A percentile compares a stretch with the other conserved stretches of the same genome.
Conservation (phyloP, 2,329 filamentous ascomycete genomes). For the Aspergillus spinulosporus region DNA sequence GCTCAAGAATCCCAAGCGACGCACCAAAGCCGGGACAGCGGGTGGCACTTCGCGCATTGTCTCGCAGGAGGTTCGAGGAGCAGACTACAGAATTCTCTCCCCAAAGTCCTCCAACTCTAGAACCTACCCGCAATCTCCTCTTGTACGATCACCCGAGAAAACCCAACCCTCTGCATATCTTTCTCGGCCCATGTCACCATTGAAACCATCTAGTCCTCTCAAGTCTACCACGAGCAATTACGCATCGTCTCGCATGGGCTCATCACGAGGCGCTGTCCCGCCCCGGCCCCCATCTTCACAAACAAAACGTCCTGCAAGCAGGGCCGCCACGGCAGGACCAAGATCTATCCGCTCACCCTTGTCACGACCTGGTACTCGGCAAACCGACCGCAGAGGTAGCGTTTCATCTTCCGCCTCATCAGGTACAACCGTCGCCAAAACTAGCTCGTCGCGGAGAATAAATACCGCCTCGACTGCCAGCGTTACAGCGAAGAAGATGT, state of each 20-base stretch:
- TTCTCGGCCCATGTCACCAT: slow-evolving; percentile 61
- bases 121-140: slow-evolving; percentile 59
- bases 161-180: slow-evolving; percentile 56
- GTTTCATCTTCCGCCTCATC: slow-evolving; percentile 40
- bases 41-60: slow-evolving; percentile 42
- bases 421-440: slow-evolving; percentile 39
- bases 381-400: slow-evolving; percentile 41
- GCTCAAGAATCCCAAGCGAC: slow-evolving; percentile 70
- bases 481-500: slow-evolving; percentile 30
- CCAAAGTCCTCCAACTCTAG: slow-evolving; percentile 81
- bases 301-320: slow-evolving; percentile 32
- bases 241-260: slow-evolving; percentile 23
- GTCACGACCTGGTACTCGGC: slow-evolving; percentile 41
- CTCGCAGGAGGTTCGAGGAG: slow-evolving; percentile 47
- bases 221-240: slow-evolving; percentile 30
- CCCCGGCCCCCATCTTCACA: slow-evolving; percentile 28
- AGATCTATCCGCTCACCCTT: slow-evolving; percentile 30
- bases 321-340: slow-evolving; percentile 31
- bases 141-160: slow-evolving; percentile 47
- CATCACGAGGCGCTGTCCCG: slow-evolving; percentile 28
- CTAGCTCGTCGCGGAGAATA: slow-evolving; percentile 30
- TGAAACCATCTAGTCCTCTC: slow-evolving; percentile 55
- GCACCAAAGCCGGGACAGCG: slow-evolving; percentile 46
- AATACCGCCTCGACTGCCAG: slow-evolving; percentile 28
- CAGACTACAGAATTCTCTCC: slow-evolving; percentile 67